Evolutionary conservation across 169 alveolate genomes (phyloP), one percentile per base, ranked within the genome.

Genomic region (Cryptosporidium muris): DNA sequence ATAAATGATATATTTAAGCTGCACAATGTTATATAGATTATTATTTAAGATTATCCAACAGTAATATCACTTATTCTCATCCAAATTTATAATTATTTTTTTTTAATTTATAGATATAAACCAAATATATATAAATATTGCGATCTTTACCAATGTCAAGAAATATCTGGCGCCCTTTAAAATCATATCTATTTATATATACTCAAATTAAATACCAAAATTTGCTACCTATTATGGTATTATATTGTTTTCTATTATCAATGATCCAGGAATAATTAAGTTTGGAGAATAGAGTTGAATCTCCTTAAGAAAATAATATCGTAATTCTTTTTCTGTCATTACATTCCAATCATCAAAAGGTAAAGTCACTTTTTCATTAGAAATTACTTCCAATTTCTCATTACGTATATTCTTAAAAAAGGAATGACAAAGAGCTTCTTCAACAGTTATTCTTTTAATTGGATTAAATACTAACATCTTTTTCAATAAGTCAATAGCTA

Each of bases 401-500:
- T 91, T 92, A 56, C 96, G 89, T 36, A 95, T 94, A 52, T 91
- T 94, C 56, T 93, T 94, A 80, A 97, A 94, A 88, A 94, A 95
- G 5, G 97, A 97, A 82, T 96, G 98, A 51, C 91, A 90, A n/a
- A 97, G 91, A 14, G 98, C 97, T 16, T 94, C 96, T 37, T 92
- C 95, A 65, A 95, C 95, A 12, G 97, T 94, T 40, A 97, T 94
- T 66, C 99, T 92, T 68, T 95, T 91, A 8, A 85, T 80, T 12
- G 99, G 98, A 88, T 95, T 92, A 92, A 96, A 95, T 34, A 90
- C 94, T 85, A 97, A 91, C 98, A 97, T 95, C 60, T 93, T 92
- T 82, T 93, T 89, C 64, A 97, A 92, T 42, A 97, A 90, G 89
- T 97, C 97, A 51, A 97, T 11, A 94, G 96, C 49, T 91, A 94